Percentiles rank a stretch among this genome's conserved stretches.
phyloP scores from a whole-genome alignment of 192 early-diverging fungal species.

The Oehlia diaphana region DNA sequence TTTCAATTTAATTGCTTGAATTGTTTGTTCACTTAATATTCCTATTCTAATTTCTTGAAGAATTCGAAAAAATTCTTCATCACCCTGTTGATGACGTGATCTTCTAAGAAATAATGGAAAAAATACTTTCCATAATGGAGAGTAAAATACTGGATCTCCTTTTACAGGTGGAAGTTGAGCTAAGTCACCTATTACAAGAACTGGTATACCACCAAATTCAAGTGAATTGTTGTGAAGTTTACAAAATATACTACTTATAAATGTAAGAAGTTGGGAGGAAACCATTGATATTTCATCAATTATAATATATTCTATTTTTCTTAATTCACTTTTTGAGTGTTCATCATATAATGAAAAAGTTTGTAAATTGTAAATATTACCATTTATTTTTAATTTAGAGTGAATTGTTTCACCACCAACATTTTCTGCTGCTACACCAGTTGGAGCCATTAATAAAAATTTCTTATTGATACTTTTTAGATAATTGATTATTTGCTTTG shows the following conservation, averaged over 20 bases:
- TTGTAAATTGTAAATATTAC: not conserved
- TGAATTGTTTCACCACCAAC: conserved; percentile 4
- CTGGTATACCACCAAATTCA: not conserved
- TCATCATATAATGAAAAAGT: not conserved
- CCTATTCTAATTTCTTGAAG: conserved; percentile 9
- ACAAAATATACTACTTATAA: not conserved
- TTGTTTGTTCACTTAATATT: not conserved
- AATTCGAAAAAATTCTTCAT: not conserved
- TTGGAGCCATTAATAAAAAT: conserved; percentile 8
- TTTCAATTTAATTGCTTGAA: not conserved
- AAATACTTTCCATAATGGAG: conserved; percentile 10
- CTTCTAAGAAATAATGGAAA: not conserved
- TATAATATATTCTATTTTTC: not conserved
- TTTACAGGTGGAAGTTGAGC: conserved; percentile 8
- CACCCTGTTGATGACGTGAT: not conserved
- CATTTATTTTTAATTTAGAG: not conserved
- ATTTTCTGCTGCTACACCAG: conserved; percentile 1
- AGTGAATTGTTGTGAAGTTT: not conserved
- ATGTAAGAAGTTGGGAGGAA: not conserved
- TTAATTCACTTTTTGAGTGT: not conserved
- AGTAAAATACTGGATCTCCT: not conserved
- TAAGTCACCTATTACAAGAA: conserved; percentile 12
- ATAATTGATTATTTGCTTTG: not conserved
- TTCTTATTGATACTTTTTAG: not conserved
- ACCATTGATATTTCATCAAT: conserved; percentile 18